Percentiles rank a stretch among this genome's conserved stretches.
These are phyloP conservation scores for Rhododendron molle DNA, from an alignment of 148 eudicot species.

Conservation along the genomic window DNA sequence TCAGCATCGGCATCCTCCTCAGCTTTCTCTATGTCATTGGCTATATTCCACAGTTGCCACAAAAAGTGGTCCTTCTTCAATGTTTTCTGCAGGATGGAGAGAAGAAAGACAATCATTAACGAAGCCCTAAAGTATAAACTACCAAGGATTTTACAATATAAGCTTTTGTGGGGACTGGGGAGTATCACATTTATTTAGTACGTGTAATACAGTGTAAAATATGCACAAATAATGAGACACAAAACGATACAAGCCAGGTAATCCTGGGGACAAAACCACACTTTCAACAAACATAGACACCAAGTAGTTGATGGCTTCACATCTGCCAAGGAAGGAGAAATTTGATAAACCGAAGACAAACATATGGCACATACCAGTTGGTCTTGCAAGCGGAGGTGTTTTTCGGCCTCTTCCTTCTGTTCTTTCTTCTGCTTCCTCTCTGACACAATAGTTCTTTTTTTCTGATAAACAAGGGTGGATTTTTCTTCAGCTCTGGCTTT, in stretches of 20 bases:
- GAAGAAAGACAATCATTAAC: background rate
- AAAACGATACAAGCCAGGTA: background rate
- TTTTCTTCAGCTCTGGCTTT: slow-evolving; percentile 90
- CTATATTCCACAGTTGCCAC: slow-evolving; percentile 84
- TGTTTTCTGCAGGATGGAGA: slow-evolving; percentile 59
- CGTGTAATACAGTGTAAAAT: too few relatives aligned
- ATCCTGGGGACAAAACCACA: slow-evolving; percentile 1
- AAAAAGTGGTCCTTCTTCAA: slow-evolving; percentile 85
- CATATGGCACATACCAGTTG: slow-evolving; percentile 47
- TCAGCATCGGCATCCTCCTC: slow-evolving; percentile 62
- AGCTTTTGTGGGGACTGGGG: too few relatives aligned
- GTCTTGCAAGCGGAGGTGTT: slow-evolving; percentile 83
- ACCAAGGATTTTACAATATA: too few relatives aligned
- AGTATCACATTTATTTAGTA: too few relatives aligned
- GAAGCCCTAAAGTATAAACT: background rate
- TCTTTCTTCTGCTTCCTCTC: slow-evolving; percentile 96
- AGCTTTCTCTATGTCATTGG: slow-evolving; percentile 62
- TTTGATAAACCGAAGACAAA: background rate
- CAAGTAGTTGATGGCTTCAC: background rate
- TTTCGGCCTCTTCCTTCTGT: slow-evolving; percentile 98
- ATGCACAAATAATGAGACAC: too few relatives aligned
- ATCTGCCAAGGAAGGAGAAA: background rate
- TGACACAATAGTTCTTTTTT: slow-evolving; percentile 71
- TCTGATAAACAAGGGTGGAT: slow-evolving; percentile 75
- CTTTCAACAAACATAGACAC: background rate